phyloP scores from a whole-genome alignment of 2,329 filamentous ascomycete genomes.

The Colletotrichum siamense region DNA sequence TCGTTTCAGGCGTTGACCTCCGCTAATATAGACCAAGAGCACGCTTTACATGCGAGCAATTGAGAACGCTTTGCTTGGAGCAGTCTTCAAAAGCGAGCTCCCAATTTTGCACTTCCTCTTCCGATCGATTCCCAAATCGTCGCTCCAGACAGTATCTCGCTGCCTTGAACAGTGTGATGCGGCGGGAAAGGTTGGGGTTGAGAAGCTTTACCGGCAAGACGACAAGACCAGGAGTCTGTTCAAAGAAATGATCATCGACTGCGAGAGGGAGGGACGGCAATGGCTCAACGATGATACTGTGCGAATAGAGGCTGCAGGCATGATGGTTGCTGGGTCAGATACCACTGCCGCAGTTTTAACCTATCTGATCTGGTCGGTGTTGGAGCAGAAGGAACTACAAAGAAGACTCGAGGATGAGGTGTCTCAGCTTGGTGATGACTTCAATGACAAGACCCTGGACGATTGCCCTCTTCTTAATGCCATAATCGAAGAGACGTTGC shows the following conservation, averaged over 20 bases:
- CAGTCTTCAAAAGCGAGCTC: neutral
- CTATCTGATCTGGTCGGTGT: constrained; percentile 49
- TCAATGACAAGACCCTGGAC: constrained; percentile 36
- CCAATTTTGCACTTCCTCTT: neutral
- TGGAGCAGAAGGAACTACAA: constrained; percentile 31
- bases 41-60: neutral
- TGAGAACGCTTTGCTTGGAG: neutral
- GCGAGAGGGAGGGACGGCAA: neutral
- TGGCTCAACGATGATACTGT: constrained; percentile 34
- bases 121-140: neutral
- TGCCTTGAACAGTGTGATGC: neutral
- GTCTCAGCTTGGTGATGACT: constrained; percentile 22
- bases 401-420: constrained; percentile 40
- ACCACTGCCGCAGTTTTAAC: constrained; percentile 57
- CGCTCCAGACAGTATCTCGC: neutral
- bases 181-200: neutral
- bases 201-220: neutral
- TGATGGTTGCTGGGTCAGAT: constrained; percentile 57
- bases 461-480: constrained; percentile 43
- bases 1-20: rapidly evolving
- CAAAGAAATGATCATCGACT: neutral
- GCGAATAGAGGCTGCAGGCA: constrained; percentile 41
- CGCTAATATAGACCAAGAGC: constrained; percentile 33
- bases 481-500: constrained; percentile 51
- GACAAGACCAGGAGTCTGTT: neutral